phyloP scores from a whole-genome alignment of 176 grass and related monocot genomes.

The Canna indica region DNA sequence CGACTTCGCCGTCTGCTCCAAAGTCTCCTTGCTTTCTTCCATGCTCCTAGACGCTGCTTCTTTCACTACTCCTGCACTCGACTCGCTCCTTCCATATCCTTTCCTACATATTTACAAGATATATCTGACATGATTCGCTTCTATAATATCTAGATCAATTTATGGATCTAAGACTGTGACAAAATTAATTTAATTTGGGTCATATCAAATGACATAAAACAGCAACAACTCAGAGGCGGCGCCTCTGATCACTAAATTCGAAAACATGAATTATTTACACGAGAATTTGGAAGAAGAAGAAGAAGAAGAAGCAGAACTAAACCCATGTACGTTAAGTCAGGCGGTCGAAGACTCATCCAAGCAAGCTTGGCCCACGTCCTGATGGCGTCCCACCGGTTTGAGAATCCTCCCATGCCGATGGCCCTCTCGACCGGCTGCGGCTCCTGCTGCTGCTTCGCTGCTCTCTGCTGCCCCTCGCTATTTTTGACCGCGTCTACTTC shows the following conservation, averaged over 20 bases:
- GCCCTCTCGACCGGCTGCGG: slow-evolving; percentile 47
- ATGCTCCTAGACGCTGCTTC: slow-evolving; percentile 34
- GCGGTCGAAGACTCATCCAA: slow-evolving; percentile 38
- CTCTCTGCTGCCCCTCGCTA: not conserved
- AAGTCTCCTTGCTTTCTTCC: slow-evolving; percentile 43
- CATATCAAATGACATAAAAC: no score
- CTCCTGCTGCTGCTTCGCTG: not conserved
- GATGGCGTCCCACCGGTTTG: slow-evolving; percentile 45
- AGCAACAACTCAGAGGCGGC: no score
- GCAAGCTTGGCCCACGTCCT: slow-evolving; percentile 39
- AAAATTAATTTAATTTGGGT: no score
- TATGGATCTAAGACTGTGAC: no score
- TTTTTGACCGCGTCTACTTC: not conserved
- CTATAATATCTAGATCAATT: not conserved
- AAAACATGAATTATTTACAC: no score
- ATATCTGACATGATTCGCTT: not conserved
- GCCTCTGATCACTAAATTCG: no score
- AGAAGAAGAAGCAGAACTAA: no score
- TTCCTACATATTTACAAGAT: not conserved
- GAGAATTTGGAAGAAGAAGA: no score
- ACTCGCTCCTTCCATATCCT: not conserved
- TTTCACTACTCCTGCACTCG: slow-evolving; percentile 13
- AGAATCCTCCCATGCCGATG: slow-evolving; percentile 42
- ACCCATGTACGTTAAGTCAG: slow-evolving; percentile 22
- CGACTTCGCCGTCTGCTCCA: slow-evolving; percentile 39